phyloP scores from a whole-genome alignment of 345 rosid genomes.

The Cardamine chenopodiifolia region DNA sequence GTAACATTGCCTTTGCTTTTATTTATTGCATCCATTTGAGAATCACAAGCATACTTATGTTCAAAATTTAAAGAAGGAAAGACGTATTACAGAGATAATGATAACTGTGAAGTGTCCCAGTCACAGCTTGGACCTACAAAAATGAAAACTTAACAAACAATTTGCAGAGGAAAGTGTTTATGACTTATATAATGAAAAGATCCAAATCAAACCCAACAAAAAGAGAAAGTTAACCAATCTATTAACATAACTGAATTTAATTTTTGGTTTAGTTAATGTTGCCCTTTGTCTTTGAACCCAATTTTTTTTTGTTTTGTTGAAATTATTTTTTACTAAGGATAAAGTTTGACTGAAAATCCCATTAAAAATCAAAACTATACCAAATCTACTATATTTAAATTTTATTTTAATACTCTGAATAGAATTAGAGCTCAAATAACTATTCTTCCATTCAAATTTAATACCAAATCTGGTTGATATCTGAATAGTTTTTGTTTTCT shows the following conservation, averaged over 20 bases:
- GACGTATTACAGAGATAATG: not conserved
- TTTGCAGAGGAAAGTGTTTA: conserved; percentile 16
- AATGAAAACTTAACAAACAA: conserved; percentile 19
- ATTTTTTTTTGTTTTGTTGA: not conserved
- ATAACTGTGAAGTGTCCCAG: not conserved
- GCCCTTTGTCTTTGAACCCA: not conserved
- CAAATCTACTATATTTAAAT: not conserved
- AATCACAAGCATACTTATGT: conserved; percentile 31
- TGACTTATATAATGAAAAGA: not conserved
- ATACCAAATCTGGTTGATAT: no score
- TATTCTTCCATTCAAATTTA: no score
- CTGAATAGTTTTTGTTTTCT: no score
- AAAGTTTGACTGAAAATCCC: not conserved
- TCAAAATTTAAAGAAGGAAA: not conserved
- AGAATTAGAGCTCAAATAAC: no score
- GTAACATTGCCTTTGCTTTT: conserved; percentile 39
- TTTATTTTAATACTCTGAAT: not conserved
- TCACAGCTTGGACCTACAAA: conserved; percentile 37
- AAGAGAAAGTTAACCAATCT: not conserved
- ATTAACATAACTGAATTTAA: not conserved
- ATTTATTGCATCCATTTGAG: conserved; percentile 43
- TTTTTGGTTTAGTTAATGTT: not conserved
- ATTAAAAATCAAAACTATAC: not conserved
- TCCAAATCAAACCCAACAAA: conserved; percentile 23
- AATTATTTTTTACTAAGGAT: not conserved